Percentiles rank a stretch among this genome's conserved stretches.
Evolutionary conservation across 2,329 filamentous ascomycete species (phyloP).

Genomic region (Xylogone sp.): DNA sequence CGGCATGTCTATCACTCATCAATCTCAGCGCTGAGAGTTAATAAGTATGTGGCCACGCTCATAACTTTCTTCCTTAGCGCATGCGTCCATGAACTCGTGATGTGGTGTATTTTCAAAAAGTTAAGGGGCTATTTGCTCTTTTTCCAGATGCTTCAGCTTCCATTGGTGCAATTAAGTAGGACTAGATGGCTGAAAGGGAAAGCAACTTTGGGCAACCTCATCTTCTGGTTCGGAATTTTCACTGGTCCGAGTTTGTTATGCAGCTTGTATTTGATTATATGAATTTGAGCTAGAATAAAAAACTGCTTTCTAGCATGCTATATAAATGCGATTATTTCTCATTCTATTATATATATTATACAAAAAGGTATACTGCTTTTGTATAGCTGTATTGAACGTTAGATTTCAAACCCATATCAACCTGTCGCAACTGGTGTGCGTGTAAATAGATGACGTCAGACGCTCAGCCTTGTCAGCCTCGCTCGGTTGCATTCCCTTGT

Average conservation of each 20-base stretch:
- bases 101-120: conserved; percentile 79
- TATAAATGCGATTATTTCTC: too few species aligned
- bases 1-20: conserved; percentile 77
- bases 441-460: not conserved
- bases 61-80: conserved; percentile 67
- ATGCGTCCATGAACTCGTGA: conserved; percentile 41
- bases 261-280: conserved; percentile 57
- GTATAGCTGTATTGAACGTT: too few species aligned
- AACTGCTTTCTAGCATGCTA: too few species aligned
- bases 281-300: conserved; percentile 1
- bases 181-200: conserved; percentile 61
- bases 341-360: too few species aligned
- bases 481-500: not conserved
- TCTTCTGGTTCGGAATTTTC: conserved; percentile 79
- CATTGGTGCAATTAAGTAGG: conserved; percentile 63
- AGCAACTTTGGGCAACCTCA: conserved; percentile 64
- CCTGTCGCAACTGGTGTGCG: too few species aligned
- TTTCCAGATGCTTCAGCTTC: conserved; percentile 72
- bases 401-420: too few species aligned
- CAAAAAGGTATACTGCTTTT: too few species aligned
- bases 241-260: conserved; percentile 67
- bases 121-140: conserved; percentile 68
- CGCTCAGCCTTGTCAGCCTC: not conserved
- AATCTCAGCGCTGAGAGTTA: conserved; percentile 69
- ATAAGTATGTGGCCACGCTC: conserved; percentile 67